Evolutionary conservation across 257 asterid species (phyloP).

Genomic region (Solanum bukasovii): DNA sequence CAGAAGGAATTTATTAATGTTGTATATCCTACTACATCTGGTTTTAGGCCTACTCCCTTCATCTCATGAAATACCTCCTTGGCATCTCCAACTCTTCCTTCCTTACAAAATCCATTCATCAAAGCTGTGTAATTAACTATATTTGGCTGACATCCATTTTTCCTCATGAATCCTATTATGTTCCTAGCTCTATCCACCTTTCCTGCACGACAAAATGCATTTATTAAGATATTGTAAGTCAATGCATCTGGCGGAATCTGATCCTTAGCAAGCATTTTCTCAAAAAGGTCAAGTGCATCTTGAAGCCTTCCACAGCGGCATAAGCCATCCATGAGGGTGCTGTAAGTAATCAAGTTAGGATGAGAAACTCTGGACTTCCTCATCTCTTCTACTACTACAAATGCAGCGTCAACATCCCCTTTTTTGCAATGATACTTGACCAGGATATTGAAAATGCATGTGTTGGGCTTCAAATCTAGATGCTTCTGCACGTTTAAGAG

Average conservation of each 20-base stretch:
- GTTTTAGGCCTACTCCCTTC: slow-evolving; percentile 7
- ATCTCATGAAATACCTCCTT: slow-evolving; percentile 41
- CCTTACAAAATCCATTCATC: slow-evolving; percentile 66
- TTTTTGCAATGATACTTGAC: slow-evolving; percentile 74
- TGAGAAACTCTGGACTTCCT: slow-evolving; percentile 42
- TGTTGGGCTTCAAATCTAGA: slow-evolving; percentile 59
- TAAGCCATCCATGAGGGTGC: slow-evolving; percentile 75
- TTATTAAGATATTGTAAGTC: slow-evolving; percentile 66
- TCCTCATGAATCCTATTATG: slow-evolving; percentile 71
- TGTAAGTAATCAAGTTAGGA: slow-evolving; percentile 84
- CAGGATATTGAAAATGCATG: slow-evolving; percentile 87
- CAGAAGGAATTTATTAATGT: slow-evolving; percentile 57
- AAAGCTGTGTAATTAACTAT: slow-evolving; percentile 56
- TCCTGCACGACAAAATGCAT: slow-evolving; percentile 59
- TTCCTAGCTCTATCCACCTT: slow-evolving; percentile 56
- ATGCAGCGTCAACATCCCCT: slow-evolving; percentile 60
- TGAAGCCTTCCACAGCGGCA: slow-evolving; percentile 52
- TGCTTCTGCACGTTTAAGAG: slow-evolving; percentile 45
- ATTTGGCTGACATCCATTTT: slow-evolving; percentile 75
- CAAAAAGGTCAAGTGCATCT: slow-evolving; percentile 62
- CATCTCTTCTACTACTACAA: slow-evolving; percentile 71
- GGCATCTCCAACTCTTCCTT: slow-evolving; percentile 65
- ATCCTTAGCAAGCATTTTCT: slow-evolving; percentile 76
- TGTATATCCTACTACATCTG: slow-evolving; percentile 57
- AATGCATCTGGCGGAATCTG: slow-evolving; percentile 75